Conservation (phyloP, 2,329 filamentous ascomycete genomes). For the Arthrinium phaeospermum region DNA sequence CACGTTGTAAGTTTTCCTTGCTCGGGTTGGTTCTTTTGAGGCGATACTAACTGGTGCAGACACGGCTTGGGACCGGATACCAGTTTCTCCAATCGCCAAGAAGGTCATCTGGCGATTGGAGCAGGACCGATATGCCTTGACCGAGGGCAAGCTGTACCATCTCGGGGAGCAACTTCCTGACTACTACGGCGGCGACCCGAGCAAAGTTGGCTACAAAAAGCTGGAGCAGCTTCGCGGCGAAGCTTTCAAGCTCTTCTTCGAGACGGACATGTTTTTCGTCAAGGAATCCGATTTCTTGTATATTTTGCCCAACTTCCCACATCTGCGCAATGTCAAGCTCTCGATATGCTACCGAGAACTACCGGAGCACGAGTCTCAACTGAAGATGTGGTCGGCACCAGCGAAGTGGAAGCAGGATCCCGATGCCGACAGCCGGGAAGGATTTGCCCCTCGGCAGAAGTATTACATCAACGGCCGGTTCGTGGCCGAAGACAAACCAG, state of each 20-base stretch:
- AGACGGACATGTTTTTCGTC: constrained; percentile 70
- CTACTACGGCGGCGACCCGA: constrained; percentile 56
- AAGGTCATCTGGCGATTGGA: constrained; percentile 64
- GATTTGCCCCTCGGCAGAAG: constrained; percentile 62
- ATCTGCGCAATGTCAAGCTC: constrained; percentile 61
- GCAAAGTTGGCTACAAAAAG: constrained; percentile 47
- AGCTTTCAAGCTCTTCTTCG: constrained; percentile 59
- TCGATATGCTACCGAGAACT: constrained; percentile 66
- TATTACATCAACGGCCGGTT: constrained; percentile 63
- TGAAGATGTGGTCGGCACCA: constrained; percentile 46
- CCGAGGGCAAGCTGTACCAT: constrained; percentile 54
- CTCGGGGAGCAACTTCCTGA: constrained; percentile 58
- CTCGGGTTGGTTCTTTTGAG: neutral
- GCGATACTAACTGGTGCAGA: constrained; percentile 44
- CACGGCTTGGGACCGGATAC: constrained; percentile 62
- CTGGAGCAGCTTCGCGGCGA: constrained; percentile 54
- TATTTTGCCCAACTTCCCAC: constrained; percentile 61
- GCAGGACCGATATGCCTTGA: constrained; percentile 61
- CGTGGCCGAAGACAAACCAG: constrained; percentile 57
- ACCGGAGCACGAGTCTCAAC: constrained; percentile 54
- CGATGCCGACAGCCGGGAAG: constrained; percentile 54
- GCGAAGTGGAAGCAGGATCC: constrained; percentile 67
- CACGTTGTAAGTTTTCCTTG: constrained; percentile 57
- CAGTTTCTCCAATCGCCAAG: constrained; percentile 61
- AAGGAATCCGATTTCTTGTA: constrained; percentile 69